Conservation (phyloP, 352 stramenopile genomes). For the Pilasporangium apinafurcum region DNA sequence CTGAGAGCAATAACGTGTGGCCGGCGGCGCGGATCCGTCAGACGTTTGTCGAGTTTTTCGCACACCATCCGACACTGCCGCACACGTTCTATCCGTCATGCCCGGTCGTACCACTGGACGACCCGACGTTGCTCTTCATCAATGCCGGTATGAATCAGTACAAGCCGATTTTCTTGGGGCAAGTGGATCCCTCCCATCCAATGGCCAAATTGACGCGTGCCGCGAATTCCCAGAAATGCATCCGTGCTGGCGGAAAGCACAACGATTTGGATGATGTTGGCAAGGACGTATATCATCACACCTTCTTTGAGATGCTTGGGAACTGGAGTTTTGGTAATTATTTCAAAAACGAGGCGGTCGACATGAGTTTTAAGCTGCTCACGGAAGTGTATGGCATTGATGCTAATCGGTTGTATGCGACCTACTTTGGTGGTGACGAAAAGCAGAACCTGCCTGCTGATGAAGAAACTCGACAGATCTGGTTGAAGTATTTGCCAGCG, state of each 20-base stretch:
- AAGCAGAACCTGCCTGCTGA: conserved; percentile 73
- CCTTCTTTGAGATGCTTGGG: conserved; percentile 99
- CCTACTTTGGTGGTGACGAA: conserved; percentile 98
- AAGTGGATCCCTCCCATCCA: conserved; percentile 91
- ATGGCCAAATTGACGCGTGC: conserved; percentile 91
- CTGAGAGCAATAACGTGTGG: conserved; percentile 78
- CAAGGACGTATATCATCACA: conserved; percentile 99
- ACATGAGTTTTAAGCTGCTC: conserved; percentile 95
- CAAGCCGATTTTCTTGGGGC: conserved; percentile 99
- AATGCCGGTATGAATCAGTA: conserved; percentile 99
- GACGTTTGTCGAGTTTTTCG: conserved; percentile 98
- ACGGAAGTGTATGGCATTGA: conserved; percentile 95
- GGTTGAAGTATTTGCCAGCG: conserved; percentile 81
- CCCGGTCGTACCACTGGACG: conserved; percentile 95
- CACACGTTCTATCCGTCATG: conserved; percentile 96
- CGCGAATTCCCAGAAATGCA: conserved; percentile 99
- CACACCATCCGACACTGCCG: conserved; percentile 63
- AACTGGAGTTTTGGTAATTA: conserved; percentile 99
- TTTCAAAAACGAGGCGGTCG: conserved; percentile 98
- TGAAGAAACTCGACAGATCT: conserved; percentile 91
- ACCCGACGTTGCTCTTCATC: conserved; percentile 98
- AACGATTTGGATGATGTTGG: conserved; percentile 99
- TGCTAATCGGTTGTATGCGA: conserved; percentile 93
- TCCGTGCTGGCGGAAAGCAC: conserved; percentile 98
- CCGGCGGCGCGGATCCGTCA: conserved; percentile 93